A percentile compares a stretch with the other conserved stretches of the same genome.
Conservation (phyloP, 1,284 basidiomycete genomes). For the Sanghuangporus weigelae region DNA sequence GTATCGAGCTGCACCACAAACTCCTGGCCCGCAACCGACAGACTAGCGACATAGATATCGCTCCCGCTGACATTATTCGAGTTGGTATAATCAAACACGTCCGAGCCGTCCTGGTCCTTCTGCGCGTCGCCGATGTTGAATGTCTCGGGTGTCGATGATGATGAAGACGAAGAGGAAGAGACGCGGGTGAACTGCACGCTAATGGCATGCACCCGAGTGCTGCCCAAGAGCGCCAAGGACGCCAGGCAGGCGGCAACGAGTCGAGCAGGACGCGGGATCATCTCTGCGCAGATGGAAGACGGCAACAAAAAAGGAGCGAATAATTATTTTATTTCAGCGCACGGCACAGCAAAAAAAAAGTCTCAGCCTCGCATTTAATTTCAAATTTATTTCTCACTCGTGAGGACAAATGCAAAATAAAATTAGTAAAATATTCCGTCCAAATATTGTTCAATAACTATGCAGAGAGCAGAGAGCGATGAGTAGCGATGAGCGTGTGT, state of each 20-base stretch:
- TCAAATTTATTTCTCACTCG: too few relatives aligned
- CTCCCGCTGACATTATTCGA: conserved; percentile 10
- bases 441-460: too few relatives aligned
- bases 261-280: background rate
- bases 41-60: conserved; percentile 15
- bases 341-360: too few relatives aligned
- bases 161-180: background rate
- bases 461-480: too few relatives aligned
- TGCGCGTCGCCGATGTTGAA: background rate
- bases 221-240: background rate
- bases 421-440: too few relatives aligned
- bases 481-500: too few relatives aligned
- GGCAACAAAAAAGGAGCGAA: too few relatives aligned
- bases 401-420: too few relatives aligned
- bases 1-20: conserved; percentile 18
- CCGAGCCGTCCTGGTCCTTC: conserved; percentile 8
- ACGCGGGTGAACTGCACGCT: background rate
- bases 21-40: conserved; percentile 5
- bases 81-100: conserved; percentile 13
- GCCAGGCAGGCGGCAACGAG: background rate
- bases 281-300: background rate
- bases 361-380: too few relatives aligned
- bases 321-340: too few relatives aligned
- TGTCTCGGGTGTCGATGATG: background rate
- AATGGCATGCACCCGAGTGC: background rate